Base-by-base conservation (phyloP, 306 rosid genomes). In the Acacia confusa region DNA sequence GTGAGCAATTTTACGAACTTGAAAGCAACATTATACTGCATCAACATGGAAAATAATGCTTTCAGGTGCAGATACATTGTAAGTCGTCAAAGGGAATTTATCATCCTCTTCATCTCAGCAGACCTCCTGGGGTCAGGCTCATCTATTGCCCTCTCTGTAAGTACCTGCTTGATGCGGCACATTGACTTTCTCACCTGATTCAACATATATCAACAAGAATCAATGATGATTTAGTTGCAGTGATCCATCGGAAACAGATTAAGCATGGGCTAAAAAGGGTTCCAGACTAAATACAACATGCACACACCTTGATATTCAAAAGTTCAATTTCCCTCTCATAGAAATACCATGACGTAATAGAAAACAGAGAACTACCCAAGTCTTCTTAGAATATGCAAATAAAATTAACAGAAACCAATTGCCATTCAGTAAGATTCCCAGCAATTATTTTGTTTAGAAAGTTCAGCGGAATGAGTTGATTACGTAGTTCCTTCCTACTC, bases 131-230 rank as follows among this genome's bases (percentile, higher is more conserved):
- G 88, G 82, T 95, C 97, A 28, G 97, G 95, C n/a, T 95, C 99
- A 15, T 90, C 97, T 45, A 92, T 90, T 71, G 97, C 99, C 76
- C 97, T 90, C 88, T 95, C 99, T 0, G 97, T 95, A 70, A 93
- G 97, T 45, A 95, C 97, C 0, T 95, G 99, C 89, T 95, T 95
- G 89, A 95, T 92, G 81, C 97, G 97, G 77, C 99, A 95, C 99
- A 95, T 92, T 20, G 99, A 93, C 91, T 92, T 95, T 72, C 99
- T 89, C 87, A 95, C 98, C 99, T 95, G 83, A 82, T 84, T 80
- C 79, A 87, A 79, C 84, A 71, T 34, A 34, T 11, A 52, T 74
- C 9, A 63, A 16, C 45, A 83, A 75, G 50, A 71, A 50, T 58
- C 43, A 6, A 57, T 36, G 34, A 12, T 27, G 32, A 61, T 25